Conservation (phyloP, 73 alveolate species). For the Tetrahymena elliotti region DNA sequence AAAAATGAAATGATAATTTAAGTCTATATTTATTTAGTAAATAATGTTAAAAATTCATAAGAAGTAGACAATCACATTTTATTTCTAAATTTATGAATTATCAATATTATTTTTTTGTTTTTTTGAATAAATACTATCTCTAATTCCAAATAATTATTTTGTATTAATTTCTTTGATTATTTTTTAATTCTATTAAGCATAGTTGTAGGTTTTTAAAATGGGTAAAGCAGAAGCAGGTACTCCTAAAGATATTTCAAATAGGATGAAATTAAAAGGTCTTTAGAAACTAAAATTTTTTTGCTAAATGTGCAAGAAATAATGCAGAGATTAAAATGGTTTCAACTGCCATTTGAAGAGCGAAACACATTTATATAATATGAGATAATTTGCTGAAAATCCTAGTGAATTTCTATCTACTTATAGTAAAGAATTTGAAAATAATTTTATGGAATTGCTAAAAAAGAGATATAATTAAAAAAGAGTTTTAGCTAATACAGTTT, state of each 20-base stretch:
- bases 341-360: slow-evolving; percentile 13
- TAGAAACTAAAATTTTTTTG: slow-evolving; percentile 5
- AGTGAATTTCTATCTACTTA: background rate
- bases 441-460: slow-evolving; percentile 2
- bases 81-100: too few relatives aligned
- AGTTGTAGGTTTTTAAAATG: background rate
- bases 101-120: too few relatives aligned
- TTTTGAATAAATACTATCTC: too few relatives aligned
- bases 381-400: slow-evolving; percentile 4
- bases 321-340: slow-evolving; percentile 18
- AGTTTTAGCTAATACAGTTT: slow-evolving; percentile 16
- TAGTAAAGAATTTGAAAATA: slow-evolving; percentile 7
- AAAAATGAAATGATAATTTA: too few relatives aligned
- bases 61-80: too few relatives aligned
- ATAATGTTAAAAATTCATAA: too few relatives aligned
- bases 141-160: background rate
- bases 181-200: background rate
- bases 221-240: background rate
- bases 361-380: slow-evolving; percentile 14
- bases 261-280: background rate
- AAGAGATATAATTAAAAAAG: background rate
- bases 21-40: too few relatives aligned
- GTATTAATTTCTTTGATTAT: too few relatives aligned
- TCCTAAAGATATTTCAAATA: background rate
- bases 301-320: slow-evolving; percentile 8